A percentile compares a stretch with the other conserved stretches of the same genome.
phyloP scores from a whole-genome alignment of 2,329 filamentous ascomycete species.

The Arachnopeziza araneosa region DNA sequence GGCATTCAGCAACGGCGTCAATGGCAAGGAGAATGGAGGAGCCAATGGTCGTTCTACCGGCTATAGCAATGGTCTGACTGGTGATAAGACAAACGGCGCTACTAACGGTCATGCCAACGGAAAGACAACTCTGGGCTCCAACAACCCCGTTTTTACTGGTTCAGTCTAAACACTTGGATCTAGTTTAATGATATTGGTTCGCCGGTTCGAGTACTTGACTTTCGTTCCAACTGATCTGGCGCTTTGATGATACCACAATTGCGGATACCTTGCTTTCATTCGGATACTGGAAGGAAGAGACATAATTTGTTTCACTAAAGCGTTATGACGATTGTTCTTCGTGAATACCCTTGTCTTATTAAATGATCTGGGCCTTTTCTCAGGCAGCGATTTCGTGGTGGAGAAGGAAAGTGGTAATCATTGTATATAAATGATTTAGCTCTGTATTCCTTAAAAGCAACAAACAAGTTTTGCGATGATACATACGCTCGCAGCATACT shows the following conservation, averaged over 20 bases:
- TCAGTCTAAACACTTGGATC: slow-evolving; percentile 1
- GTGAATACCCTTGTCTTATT: background rate
- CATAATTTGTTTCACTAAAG: background rate
- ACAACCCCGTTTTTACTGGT: slow-evolving; percentile 22
- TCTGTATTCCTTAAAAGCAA: background rate
- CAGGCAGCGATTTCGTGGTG: background rate
- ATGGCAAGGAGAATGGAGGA: background rate
- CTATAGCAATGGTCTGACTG: background rate
- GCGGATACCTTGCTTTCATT: slow-evolving; percentile 7
- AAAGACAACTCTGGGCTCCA: slow-evolving; percentile 18
- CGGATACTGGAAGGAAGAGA: background rate
- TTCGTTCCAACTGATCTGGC: slow-evolving; percentile 2
- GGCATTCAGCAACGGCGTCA: slow-evolving; percentile 17
- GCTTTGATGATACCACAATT: slow-evolving; percentile 21
- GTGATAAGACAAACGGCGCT: slow-evolving; percentile 1
- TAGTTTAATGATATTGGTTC: background rate
- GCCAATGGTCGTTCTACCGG: background rate
- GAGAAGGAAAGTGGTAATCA: background rate
- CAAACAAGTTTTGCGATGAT: background rate
- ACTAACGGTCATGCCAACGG: slow-evolving; percentile 1
- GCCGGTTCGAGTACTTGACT: background rate
- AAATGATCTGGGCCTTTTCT: background rate
- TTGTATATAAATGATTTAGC: background rate
- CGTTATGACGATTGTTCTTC: background rate
- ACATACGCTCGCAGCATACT: background rate